These are phyloP conservation scores for Neurospora sp. DNA, from an alignment of 495 filamentous ascomycete genomes.

Conservation along the genomic window DNA sequence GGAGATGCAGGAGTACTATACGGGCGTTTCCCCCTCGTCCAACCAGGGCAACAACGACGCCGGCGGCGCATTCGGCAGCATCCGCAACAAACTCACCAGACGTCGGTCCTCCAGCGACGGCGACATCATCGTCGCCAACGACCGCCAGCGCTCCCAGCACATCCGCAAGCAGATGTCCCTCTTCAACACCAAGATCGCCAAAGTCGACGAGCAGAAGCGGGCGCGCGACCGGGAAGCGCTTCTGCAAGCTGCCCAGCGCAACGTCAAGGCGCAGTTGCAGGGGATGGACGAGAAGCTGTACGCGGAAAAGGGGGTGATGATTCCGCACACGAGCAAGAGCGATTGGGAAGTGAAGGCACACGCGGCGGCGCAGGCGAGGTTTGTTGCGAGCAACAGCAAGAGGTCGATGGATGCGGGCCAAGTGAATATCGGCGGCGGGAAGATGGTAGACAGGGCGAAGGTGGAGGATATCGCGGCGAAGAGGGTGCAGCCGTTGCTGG, in stretches of 20 bases:
- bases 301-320: constrained; percentile 64
- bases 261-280: constrained; percentile 67
- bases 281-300: constrained; percentile 73
- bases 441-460: constrained; percentile 66
- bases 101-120: constrained; percentile 63
- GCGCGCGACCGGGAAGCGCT: constrained; percentile 60
- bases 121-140: constrained; percentile 40
- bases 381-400: constrained; percentile 32
- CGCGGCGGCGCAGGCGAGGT: constrained; percentile 54
- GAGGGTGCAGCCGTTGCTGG: constrained; percentile 79
- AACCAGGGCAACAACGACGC: neutral
- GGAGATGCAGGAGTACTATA: constrained; percentile 62
- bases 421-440: constrained; percentile 73
- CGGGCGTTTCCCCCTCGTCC: neutral
- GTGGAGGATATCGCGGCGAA: constrained; percentile 71
- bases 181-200: constrained; percentile 55
- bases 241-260: constrained; percentile 70
- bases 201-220: constrained; percentile 68
- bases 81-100: constrained; percentile 46
- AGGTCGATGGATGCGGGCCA: constrained; percentile 40
- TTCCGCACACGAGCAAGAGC: constrained; percentile 48
- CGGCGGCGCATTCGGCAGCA: constrained; percentile 39
- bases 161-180: constrained; percentile 75
- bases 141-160: constrained; percentile 55
- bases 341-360: constrained; percentile 73